Evolutionary conservation across 140 eudicot genomes (phyloP).

Genomic region (Cichorium intybus): DNA sequence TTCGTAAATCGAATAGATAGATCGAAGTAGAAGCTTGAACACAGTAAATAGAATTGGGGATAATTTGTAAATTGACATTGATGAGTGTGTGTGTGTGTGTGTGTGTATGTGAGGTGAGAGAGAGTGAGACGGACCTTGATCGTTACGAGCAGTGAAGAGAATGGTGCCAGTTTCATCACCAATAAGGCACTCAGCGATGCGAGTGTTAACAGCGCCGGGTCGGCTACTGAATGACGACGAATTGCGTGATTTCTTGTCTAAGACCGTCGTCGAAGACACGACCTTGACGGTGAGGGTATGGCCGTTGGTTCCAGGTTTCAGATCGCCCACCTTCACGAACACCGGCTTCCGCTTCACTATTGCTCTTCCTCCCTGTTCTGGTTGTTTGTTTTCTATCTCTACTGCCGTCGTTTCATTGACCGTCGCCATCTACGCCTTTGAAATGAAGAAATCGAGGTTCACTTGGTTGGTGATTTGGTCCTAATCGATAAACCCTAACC

Average conservation of each 20-base stretch:
- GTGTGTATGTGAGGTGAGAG: not conserved
- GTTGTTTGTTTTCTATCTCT: constrained; percentile 19
- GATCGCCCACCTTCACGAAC: constrained; percentile 56
- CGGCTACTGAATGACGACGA: constrained; percentile 41
- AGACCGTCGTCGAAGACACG: constrained; percentile 42
- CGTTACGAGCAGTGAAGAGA: constrained; percentile 69
- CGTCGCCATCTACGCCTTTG: constrained; percentile 32
- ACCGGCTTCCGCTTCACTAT: constrained; percentile 59
- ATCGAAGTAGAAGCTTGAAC: not conserved
- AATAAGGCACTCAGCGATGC: constrained; percentile 68
- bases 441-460: constrained; percentile 1
- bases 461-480: constrained; percentile 9
- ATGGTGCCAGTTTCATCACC: constrained; percentile 75
- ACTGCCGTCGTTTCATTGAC: constrained; percentile 17
- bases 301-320: constrained; percentile 73
- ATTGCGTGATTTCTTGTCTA: constrained; percentile 58
- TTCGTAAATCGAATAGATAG: not conserved
- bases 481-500: constrained; percentile 38
- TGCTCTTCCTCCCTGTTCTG: constrained; percentile 18
- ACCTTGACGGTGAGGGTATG: constrained; percentile 65
- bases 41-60: not conserved
- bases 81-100: not conserved
- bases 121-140: constrained; percentile 42
- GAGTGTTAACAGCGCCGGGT: constrained; percentile 31
- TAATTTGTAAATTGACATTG: not conserved